A percentile compares a stretch with the other conserved stretches of the same genome.
Evolutionary conservation across 768 basidiomycete species (phyloP).

Genomic region (Pulveroboletus sp.): DNA sequence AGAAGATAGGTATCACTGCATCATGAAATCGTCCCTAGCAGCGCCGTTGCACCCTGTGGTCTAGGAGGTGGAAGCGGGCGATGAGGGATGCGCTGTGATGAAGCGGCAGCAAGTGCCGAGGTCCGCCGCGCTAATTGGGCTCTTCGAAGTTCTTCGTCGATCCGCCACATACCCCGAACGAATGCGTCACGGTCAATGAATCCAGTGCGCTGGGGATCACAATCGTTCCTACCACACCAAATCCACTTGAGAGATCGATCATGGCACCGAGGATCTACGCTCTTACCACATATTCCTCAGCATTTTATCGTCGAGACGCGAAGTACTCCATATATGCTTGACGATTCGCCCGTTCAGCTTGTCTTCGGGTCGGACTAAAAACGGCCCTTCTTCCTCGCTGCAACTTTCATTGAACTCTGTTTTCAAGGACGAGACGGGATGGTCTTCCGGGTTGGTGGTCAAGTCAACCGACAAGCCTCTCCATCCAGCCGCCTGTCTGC

Average conservation of each 20-base stretch:
- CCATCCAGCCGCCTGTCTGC: conserved; percentile 69
- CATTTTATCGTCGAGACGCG: conserved; percentile 49
- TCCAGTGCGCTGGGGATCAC: conserved; percentile 54
- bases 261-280: too few species aligned
- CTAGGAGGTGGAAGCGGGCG: conserved; percentile 26
- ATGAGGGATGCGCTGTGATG: conserved; percentile 34
- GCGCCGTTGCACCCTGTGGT: conserved; percentile 5
- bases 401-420: conserved; percentile 13
- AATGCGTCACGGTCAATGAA: conserved; percentile 66
- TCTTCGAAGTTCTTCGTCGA: conserved; percentile 79
- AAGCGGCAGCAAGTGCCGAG: conserved; percentile 32
- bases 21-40: conserved; percentile 5
- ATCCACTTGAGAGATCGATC: conserved; percentile 1
- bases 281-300: conserved; percentile 68
- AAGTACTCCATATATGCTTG: conserved; percentile 60
- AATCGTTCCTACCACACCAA: conserved; percentile 56
- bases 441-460: conserved; percentile 45
- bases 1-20: conserved; percentile 14
- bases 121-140: conserved; percentile 40
- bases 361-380: conserved; percentile 40
- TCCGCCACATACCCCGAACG: conserved; percentile 80
- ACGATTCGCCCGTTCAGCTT: conserved; percentile 56
- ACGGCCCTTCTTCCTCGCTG: conserved; percentile 23
- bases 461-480: conserved; percentile 68
- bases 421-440: conserved; percentile 11